phyloP scores from a whole-genome alignment of 2,329 filamentous ascomycete species.

The Epichloe hybrida region DNA sequence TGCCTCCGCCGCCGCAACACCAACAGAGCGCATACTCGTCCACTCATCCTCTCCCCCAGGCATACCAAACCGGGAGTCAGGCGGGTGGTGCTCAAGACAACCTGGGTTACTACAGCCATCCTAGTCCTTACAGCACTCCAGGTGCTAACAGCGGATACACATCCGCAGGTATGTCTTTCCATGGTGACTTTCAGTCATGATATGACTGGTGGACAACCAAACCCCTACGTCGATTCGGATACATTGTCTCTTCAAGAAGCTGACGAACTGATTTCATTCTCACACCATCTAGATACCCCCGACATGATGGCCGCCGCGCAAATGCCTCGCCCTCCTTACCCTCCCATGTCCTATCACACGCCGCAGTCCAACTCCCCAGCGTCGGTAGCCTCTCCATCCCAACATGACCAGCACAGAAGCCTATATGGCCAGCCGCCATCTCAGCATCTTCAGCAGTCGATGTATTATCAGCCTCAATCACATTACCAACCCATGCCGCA shows the following conservation, averaged over 20 bases:
- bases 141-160: conserved; percentile 74
- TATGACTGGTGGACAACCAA: too few relatives aligned
- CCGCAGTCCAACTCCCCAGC: conserved; percentile 91
- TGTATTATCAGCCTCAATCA: conserved; percentile 57
- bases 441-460: conserved; percentile 65
- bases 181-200: background rate
- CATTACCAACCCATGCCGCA: conserved; percentile 54
- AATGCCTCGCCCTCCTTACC: conserved; percentile 68
- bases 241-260: background rate
- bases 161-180: conserved; percentile 57
- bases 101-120: conserved; percentile 63
- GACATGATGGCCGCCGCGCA: conserved; percentile 54
- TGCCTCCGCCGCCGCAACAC: conserved; percentile 30
- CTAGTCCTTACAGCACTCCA: conserved; percentile 71
- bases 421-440: conserved; percentile 71
- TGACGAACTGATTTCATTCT: background rate
- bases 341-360: conserved; percentile 82
- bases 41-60: conserved; percentile 47
- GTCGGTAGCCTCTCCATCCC: conserved; percentile 78
- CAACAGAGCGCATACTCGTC: conserved; percentile 57
- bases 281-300: conserved; percentile 33
- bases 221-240: background rate
- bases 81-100: conserved; percentile 49
- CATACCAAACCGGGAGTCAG: conserved; percentile 56
- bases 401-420: conserved; percentile 77